Percentiles rank a stretch among this genome's conserved stretches.
Conservation (phyloP, 1,139 yeast species). For the Sporopachydermia cereana region DNA sequence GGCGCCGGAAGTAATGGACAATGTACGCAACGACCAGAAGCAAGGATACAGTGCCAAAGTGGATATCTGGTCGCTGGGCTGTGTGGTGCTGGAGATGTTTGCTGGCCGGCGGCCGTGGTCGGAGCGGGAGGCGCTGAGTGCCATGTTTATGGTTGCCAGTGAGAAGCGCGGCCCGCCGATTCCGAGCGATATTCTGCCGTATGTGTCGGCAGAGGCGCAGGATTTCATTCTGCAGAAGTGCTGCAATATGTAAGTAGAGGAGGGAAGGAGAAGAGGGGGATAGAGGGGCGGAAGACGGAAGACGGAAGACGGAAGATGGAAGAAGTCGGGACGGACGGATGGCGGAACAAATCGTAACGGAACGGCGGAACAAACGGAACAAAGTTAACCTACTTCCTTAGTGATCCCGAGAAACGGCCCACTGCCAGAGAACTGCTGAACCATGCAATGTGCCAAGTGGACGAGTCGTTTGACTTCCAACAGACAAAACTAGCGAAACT, state of each 20-base stretch:
- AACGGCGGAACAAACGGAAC: not conserved
- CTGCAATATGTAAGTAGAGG: slow-evolving; percentile 39
- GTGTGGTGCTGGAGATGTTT: slow-evolving; percentile 91
- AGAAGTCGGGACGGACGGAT: not conserved
- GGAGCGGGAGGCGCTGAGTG: slow-evolving; percentile 40
- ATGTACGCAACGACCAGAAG: slow-evolving; percentile 59
- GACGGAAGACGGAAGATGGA: not conserved
- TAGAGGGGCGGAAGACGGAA: not conserved
- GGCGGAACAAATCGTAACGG: not conserved
- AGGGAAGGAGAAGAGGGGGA: not conserved
- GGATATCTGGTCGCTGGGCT: slow-evolving; percentile 64
- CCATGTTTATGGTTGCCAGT: slow-evolving; percentile 28
- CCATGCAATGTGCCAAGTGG: slow-evolving; percentile 49
- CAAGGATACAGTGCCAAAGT: slow-evolving; percentile 97
- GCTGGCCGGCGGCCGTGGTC: slow-evolving; percentile 43
- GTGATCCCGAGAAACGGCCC: slow-evolving; percentile 72
- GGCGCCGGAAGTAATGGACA: slow-evolving; percentile 97
- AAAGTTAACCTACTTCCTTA: too few species aligned
- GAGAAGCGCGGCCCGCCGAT: slow-evolving; percentile 77
- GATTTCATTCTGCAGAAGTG: slow-evolving; percentile 58
- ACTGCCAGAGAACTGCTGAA: slow-evolving; percentile 61
- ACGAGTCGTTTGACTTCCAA: slow-evolving; percentile 42
- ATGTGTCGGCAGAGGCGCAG: slow-evolving; percentile 52
- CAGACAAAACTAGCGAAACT: slow-evolving; percentile 52
- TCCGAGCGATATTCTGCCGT: slow-evolving; percentile 67